These are phyloP conservation scores for Hericium coralloides DNA, from an alignment of 768 basidiomycete genomes.

Conservation along the genomic window DNA sequence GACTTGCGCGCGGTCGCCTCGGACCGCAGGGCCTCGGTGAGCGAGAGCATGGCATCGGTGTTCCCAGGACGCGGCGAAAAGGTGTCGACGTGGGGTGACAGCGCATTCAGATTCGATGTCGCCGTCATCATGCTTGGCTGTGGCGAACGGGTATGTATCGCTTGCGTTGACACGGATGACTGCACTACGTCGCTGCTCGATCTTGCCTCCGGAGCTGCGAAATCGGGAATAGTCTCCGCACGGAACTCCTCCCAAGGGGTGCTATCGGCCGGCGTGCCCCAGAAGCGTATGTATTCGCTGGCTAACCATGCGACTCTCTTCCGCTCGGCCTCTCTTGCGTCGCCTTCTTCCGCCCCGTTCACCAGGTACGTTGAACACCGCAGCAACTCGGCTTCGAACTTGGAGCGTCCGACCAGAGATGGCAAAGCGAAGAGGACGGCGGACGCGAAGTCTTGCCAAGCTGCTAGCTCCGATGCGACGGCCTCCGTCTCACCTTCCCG, in stretches of 20 bases:
- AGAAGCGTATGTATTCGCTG: constrained; percentile 51
- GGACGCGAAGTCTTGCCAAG: constrained; percentile 59
- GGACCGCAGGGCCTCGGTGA: constrained; percentile 2
- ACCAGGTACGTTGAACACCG: constrained; percentile 61
- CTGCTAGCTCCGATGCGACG: constrained; percentile 11
- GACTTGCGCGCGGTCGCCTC: neutral
- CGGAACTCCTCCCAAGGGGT: constrained; percentile 52
- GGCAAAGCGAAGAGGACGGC: constrained; percentile 57
- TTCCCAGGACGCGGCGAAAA: constrained; percentile 17
- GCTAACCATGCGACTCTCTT: constrained; percentile 56
- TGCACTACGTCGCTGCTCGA: constrained; percentile 25
- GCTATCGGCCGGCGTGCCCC: constrained; percentile 43
- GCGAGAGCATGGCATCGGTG: constrained; percentile 1
- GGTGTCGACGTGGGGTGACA: constrained; percentile 23
- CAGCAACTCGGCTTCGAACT: constrained; percentile 64
- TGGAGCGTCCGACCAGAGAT: constrained; percentile 37
- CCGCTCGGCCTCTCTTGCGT: constrained; percentile 28
- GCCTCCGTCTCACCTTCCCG: constrained; percentile 11
- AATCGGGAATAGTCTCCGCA: constrained; percentile 39
- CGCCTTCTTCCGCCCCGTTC: constrained; percentile 39
- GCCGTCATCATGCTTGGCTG: constrained; percentile 14
- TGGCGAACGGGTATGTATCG: constrained; percentile 43
- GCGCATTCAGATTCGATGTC: constrained; percentile 12
- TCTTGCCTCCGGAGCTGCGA: constrained; percentile 15
- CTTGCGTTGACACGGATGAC: constrained; percentile 42